phyloP scores from a whole-genome alignment of 306 rosid genomes.

The Oxytropis ochrocephala region DNA sequence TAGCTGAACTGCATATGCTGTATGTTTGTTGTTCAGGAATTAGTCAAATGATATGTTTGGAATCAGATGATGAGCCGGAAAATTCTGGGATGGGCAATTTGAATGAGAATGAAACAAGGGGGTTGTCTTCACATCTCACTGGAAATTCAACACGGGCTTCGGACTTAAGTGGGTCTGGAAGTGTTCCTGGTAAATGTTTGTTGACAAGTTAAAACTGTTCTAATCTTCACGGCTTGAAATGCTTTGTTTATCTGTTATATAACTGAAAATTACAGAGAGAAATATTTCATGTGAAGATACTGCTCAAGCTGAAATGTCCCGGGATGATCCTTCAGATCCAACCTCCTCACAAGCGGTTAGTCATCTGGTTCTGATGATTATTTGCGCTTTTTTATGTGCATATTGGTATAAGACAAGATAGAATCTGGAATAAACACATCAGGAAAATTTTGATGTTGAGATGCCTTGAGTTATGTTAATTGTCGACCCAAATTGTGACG shows the following conservation, averaged over 20 bases:
- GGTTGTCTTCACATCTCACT: constrained; percentile 7
- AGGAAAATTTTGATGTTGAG: background rate
- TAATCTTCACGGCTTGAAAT: background rate
- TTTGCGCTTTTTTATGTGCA: background rate
- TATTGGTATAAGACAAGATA: background rate
- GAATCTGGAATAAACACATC: background rate
- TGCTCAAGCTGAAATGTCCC: constrained; percentile 20
- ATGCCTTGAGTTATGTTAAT: no score
- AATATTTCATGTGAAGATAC: constrained; percentile 30
- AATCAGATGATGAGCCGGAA: constrained; percentile 73
- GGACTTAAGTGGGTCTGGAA: constrained; percentile 16
- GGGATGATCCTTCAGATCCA: constrained; percentile 25
- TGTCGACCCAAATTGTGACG: no score
- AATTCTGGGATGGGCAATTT: constrained; percentile 21
- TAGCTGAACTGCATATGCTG: background rate
- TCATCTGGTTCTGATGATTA: constrained; percentile 38
- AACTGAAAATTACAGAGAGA: constrained; percentile 4
- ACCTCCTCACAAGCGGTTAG: constrained; percentile 34
- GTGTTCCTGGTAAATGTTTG: constrained; percentile 42
- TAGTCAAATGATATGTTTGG: constrained; percentile 70
- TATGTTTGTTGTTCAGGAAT: constrained; percentile 40
- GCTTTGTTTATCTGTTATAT: constrained; percentile 3
- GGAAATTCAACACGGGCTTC: constrained; percentile 36
- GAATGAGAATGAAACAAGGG: constrained; percentile 27
- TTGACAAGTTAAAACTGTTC: constrained; percentile 4